phyloP scores from a whole-genome alignment of 2,329 filamentous ascomycete genomes.

The Aspergillus flavus region DNA sequence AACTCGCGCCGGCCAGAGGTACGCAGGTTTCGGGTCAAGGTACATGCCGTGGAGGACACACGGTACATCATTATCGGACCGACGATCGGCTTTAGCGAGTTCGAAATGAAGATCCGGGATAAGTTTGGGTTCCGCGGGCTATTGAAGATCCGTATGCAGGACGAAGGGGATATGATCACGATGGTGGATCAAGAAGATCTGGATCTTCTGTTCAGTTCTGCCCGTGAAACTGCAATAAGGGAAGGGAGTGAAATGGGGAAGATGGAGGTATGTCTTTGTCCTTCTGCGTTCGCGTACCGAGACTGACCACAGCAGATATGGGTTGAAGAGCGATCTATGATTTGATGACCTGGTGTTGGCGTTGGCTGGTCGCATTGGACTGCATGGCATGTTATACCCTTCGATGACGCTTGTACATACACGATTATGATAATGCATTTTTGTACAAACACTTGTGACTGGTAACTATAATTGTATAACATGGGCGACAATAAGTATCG shows the following conservation, averaged over 20 bases:
- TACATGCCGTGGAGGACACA: slow-evolving; percentile 81
- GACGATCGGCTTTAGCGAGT: slow-evolving; percentile 72
- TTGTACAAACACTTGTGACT: background rate
- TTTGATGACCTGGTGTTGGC: slow-evolving; percentile 18
- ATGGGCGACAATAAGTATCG: background rate
- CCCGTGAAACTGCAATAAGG: slow-evolving; percentile 68
- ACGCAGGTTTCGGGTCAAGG: slow-evolving; percentile 84
- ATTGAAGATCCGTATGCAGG: slow-evolving; percentile 85
- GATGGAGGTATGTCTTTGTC: slow-evolving; percentile 75
- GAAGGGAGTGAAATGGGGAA: slow-evolving; percentile 83
- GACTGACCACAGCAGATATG: slow-evolving; percentile 42
- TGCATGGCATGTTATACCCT: slow-evolving; percentile 22
- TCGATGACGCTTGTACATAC: slow-evolving; percentile 6
- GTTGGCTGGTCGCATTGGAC: slow-evolving; percentile 10
- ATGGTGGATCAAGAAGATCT: slow-evolving; percentile 96
- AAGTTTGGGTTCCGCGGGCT: slow-evolving; percentile 74
- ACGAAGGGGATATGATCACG: slow-evolving; percentile 91
- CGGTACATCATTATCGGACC: slow-evolving; percentile 86
- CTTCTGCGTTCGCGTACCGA: background rate
- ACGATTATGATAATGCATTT: background rate
- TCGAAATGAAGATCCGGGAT: slow-evolving; percentile 76
- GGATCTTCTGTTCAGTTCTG: slow-evolving; percentile 77
- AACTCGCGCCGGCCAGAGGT: slow-evolving; percentile 60
- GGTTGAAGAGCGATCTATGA: slow-evolving; percentile 40
- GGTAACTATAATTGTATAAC: background rate